These are phyloP conservation scores for Hylodesmum podocarpum DNA, from an alignment of 306 rosid genomes.

Conservation along the genomic window DNA sequence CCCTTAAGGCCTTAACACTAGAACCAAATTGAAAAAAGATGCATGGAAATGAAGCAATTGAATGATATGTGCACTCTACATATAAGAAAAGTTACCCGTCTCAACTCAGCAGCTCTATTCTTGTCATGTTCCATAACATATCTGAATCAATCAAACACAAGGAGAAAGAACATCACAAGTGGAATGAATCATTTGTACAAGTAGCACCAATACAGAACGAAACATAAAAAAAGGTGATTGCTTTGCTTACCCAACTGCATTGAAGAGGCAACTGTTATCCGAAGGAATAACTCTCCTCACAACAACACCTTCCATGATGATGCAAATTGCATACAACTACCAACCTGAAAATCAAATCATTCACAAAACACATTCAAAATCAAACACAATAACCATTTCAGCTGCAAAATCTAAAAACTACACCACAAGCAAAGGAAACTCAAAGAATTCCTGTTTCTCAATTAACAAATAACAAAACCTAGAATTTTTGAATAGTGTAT, in stretches of 20 bases:
- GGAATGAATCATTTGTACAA: background rate
- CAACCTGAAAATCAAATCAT: constrained; percentile 45
- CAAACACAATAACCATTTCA: background rate
- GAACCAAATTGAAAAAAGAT: background rate
- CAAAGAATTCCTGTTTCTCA: background rate
- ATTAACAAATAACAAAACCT: background rate
- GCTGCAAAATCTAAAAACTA: background rate
- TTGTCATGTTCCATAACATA: constrained; percentile 90
- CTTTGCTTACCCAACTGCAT: constrained; percentile 85
- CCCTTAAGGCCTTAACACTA: background rate
- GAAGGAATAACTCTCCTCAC: constrained; percentile 87
- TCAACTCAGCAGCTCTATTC: constrained; percentile 74
- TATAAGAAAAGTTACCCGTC: constrained; percentile 60
- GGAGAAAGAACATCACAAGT: background rate
- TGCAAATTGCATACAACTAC: background rate
- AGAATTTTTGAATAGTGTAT: background rate
- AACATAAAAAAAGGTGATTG: background rate
- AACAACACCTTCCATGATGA: constrained; percentile 71
- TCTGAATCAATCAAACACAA: constrained; percentile 44
- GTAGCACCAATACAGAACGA: background rate
- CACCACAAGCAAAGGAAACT: background rate
- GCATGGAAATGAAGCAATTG: constrained; percentile 9
- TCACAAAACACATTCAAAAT: constrained; percentile 10
- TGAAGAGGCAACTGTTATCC: constrained; percentile 87
- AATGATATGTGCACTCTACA: background rate